phyloP scores from a whole-genome alignment of 192 early-diverging fungal genomes.

The Umbelopsis ramanniana region DNA sequence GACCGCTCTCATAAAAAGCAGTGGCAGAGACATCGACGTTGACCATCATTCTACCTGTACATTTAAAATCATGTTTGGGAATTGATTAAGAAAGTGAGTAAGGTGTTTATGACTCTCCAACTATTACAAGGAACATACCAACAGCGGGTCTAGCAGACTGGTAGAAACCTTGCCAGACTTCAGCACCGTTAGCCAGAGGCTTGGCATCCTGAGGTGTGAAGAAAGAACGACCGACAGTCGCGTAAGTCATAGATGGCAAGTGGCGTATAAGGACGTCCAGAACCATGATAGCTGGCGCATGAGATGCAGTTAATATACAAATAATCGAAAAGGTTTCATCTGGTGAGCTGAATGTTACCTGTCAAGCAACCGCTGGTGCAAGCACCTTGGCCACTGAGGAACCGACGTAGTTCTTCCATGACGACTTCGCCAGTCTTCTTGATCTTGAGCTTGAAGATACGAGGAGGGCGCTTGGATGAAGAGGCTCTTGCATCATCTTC shows the following conservation, averaged over 20 bases:
- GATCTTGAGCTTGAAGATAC: constrained; percentile 68
- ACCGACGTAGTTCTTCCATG: constrained; percentile 61
- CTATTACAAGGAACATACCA: constrained; percentile 49
- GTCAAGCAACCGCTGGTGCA: constrained; percentile 50
- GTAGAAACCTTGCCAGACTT: constrained; percentile 94
- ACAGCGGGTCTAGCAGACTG: constrained; percentile 80
- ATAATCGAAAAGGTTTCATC: constrained; percentile 24
- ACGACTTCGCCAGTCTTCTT: constrained; percentile 70
- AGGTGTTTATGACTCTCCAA: too few species aligned
- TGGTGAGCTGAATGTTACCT: constrained; percentile 16
- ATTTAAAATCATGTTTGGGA: too few species aligned
- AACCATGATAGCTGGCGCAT: constrained; percentile 60
- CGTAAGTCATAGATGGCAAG: constrained; percentile 75
- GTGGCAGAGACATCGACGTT: constrained; percentile 76
- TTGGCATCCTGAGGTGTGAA: constrained; percentile 73
- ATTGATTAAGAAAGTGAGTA: too few species aligned
- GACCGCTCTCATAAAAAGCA: constrained; percentile 68
- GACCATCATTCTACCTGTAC: constrained; percentile 61
- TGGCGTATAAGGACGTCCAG: constrained; percentile 87
- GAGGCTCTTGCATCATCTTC: constrained; percentile 41
- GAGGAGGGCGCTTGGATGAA: constrained; percentile 43
- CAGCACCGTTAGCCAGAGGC: constrained; percentile 69
- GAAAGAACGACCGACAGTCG: constrained; percentile 87
- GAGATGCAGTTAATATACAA: constrained; percentile 30
- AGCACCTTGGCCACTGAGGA: constrained; percentile 51